Conservation (phyloP, 2,329 filamentous ascomycete species). For the Hypoxylon sp. region DNA sequence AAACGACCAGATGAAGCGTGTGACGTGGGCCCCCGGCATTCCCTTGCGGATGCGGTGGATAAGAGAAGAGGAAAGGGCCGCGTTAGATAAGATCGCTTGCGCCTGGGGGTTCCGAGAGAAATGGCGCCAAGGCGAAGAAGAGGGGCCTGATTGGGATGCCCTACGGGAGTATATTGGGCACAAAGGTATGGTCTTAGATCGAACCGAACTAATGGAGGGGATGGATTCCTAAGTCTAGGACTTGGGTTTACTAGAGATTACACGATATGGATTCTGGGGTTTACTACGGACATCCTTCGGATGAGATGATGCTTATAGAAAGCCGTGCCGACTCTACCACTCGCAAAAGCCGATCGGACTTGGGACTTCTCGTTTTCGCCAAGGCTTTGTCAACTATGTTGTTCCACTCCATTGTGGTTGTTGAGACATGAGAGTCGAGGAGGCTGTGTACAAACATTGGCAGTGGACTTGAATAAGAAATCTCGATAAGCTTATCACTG, state of each 20-base stretch:
- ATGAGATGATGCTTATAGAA: constrained; percentile 5
- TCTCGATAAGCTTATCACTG: constrained; percentile 24
- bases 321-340: background rate
- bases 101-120: constrained; percentile 93
- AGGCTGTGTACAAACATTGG: constrained; percentile 4
- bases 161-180: constrained; percentile 86
- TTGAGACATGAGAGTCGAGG: constrained; percentile 1
- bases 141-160: constrained; percentile 89
- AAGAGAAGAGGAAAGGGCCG: constrained; percentile 89
- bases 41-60: constrained; percentile 87
- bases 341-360: background rate
- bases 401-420: constrained; percentile 9
- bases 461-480: constrained; percentile 20
- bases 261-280: background rate
- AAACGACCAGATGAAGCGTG: constrained; percentile 95
- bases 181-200: constrained; percentile 91
- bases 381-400: background rate
- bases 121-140: constrained; percentile 87
- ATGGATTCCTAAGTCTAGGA: constrained; percentile 73
- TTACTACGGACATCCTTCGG: constrained; percentile 4
- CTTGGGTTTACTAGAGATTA: background rate
- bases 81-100: constrained; percentile 86
- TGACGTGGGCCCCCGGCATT: constrained; percentile 89
- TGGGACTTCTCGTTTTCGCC: constrained; percentile 7
- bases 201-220: constrained; percentile 90